Base-by-base conservation (phyloP, 108 stramenopile genomes). In the Cyclotella baltica region DNA sequence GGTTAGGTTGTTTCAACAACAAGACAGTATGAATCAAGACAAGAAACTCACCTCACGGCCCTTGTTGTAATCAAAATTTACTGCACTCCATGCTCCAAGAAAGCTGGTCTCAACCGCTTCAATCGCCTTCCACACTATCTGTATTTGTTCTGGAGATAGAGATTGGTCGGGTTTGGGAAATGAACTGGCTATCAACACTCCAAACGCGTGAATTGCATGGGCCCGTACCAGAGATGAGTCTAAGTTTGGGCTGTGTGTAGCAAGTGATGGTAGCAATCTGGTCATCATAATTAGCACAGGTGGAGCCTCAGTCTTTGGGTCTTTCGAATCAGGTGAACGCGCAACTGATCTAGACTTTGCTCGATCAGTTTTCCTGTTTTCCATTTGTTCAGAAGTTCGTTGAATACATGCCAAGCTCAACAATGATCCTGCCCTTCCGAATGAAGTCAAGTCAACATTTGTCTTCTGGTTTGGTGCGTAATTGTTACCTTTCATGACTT, bases 271-370 rank as follows among this genome's bases (percentile, higher is more conserved):
- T 55, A 95, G 70, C 16, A 95, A 61, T 68, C 90, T 78, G 38
- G 83, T 93, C 84, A 95, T 87, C 88, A 95, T 95, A 61, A 90
- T 89, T 62, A 92, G 75, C 11, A 88, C 72, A 25, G 85, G 89
- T 1, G 88, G 81, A 29, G 77, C 46, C 35, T 86, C 78, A 16
- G 30, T 48, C 9, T 29, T 55, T 33, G 31, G 58, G 35, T 20
- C 19, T 29, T 77, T 76, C 15, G 57, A 51, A 25, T 66, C 53
- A 3, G 55, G 37, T 75, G 80, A n/a, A n/a, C n/a, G n/a, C n/a
- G n/a, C n/a, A n/a, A n/a, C n/a, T n/a, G n/a, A n/a, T n/a, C n/a
- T n/a, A n/a, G 83, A 67, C 50, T 81, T 64, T 70, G 72, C 62
- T 55, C 85, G 77, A 53, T 77, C 73, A 4, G 57, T 47, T 67